Evolutionary conservation across 1,284 basidiomycete genomes (phyloP).

Genomic region (Chalciporus sp.): DNA sequence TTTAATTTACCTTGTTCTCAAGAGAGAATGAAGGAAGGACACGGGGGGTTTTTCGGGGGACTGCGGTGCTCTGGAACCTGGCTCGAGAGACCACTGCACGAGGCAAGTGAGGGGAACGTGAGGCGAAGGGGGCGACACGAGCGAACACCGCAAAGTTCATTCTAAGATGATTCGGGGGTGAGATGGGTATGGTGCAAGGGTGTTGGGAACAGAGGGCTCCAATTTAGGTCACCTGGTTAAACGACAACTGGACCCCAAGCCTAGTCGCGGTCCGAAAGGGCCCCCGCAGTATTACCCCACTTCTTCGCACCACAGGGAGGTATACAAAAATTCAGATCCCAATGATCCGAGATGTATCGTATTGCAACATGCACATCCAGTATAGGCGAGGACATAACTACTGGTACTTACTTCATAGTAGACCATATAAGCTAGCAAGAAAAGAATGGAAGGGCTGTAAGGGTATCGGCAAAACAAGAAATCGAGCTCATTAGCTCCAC

Average conservation of each 20-base stretch:
- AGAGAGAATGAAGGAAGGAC: slow-evolving; percentile 68
- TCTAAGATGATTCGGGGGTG: slow-evolving; percentile 14
- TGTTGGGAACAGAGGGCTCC: slow-evolving; percentile 10
- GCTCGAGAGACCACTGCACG: slow-evolving; percentile 13
- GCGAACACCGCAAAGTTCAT: slow-evolving; percentile 32
- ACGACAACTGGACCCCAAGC: background rate
- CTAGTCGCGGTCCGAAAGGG: background rate
- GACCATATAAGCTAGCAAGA: slow-evolving; percentile 36
- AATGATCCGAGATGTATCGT: slow-evolving; percentile 22
- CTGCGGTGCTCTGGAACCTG: slow-evolving; percentile 30
- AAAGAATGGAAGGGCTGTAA: slow-evolving; percentile 21
- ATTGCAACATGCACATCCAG: slow-evolving; percentile 33
- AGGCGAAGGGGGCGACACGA: slow-evolving; percentile 23
- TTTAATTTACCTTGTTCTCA: slow-evolving; percentile 57
- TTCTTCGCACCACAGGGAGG: slow-evolving; percentile 10
- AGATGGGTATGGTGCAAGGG: slow-evolving; percentile 1
- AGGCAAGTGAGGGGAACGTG: slow-evolving; percentile 17
- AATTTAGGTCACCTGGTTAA: slow-evolving; percentile 23
- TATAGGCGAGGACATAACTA: slow-evolving; percentile 27
- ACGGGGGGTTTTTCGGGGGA: slow-evolving; percentile 26
- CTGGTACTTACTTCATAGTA: slow-evolving; percentile 35
- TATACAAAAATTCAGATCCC: background rate
- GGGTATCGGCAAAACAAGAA: slow-evolving; percentile 38
- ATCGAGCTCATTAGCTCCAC: slow-evolving; percentile 26
- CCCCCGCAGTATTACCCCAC: background rate